A percentile compares a stretch with the other conserved stretches of the same genome.
These are phyloP conservation scores for Myxozyma monticola DNA, from an alignment of 805 yeast genomes.

Conservation along the genomic window DNA sequence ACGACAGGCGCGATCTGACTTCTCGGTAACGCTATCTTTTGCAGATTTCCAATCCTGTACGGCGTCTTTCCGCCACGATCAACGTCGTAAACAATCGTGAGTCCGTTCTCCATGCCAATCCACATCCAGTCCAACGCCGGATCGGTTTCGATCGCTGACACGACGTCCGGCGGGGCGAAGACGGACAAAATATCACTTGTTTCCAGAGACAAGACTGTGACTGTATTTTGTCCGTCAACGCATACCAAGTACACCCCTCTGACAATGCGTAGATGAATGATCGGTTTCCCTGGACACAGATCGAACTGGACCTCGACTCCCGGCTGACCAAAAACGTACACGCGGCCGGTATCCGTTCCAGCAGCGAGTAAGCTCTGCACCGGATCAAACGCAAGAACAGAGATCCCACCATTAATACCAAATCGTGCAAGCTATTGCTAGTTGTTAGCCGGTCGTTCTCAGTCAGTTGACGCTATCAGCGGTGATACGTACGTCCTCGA, in stretches of 20 bases:
- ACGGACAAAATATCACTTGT: constrained; percentile 60
- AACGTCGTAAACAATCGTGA: constrained; percentile 70
- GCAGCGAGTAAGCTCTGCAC: constrained; percentile 83
- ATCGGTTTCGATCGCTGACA: constrained; percentile 73
- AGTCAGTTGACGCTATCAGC: background rate
- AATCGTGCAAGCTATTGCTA: constrained; percentile 41
- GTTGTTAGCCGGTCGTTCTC: background rate
- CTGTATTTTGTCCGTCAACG: constrained; percentile 58
- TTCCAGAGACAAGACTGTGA: constrained; percentile 70
- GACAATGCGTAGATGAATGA: constrained; percentile 62
- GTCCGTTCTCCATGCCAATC: constrained; percentile 77
- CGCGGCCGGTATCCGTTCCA: constrained; percentile 66
- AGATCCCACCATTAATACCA: constrained; percentile 65
- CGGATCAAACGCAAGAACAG: constrained; percentile 78
- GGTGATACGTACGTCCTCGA: constrained; percentile 36
- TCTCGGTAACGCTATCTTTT: constrained; percentile 42
- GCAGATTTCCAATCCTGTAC: constrained; percentile 68
- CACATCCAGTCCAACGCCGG: constrained; percentile 87
- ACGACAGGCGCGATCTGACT: constrained; percentile 60
- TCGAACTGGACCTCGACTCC: constrained; percentile 70
- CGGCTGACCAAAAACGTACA: constrained; percentile 81
- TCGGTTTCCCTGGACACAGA: constrained; percentile 49
- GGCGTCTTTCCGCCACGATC: constrained; percentile 72
- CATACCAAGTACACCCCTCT: constrained; percentile 81
- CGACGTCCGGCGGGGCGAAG: constrained; percentile 61